phyloP scores from a whole-genome alignment of 352 stramenopile genomes.

The Vaucheria bursata region DNA sequence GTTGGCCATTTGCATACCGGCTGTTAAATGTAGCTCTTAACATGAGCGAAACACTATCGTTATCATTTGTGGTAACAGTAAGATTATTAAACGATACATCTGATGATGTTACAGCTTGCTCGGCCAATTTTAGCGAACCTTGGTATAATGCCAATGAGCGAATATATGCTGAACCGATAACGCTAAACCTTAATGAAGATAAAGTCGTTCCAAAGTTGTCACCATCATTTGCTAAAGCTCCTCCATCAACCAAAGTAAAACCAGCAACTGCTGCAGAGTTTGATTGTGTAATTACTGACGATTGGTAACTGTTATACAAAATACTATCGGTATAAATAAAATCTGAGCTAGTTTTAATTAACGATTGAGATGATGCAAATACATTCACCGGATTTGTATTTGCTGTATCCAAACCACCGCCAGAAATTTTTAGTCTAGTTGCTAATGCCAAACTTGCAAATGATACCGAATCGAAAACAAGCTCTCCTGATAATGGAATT shows the following conservation, averaged over 20 bases:
- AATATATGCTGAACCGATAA: slow-evolving; percentile 8
- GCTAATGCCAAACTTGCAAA: slow-evolving; percentile 7
- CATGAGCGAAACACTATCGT: slow-evolving; percentile 6
- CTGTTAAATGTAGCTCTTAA: slow-evolving; percentile 8
- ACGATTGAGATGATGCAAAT: slow-evolving; percentile 8
- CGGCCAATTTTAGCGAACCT: slow-evolving; percentile 5
- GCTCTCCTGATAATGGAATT: slow-evolving; percentile 7
- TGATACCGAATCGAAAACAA: slow-evolving; percentile 8
- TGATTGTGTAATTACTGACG: slow-evolving; percentile 8
- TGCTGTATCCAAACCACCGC: slow-evolving; percentile 4
- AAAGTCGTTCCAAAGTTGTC: slow-evolving; percentile 7
- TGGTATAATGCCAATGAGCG: slow-evolving; percentile 6
- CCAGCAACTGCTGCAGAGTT: slow-evolving; percentile 4
- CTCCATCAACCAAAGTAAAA: slow-evolving; percentile 8
- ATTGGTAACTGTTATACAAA: slow-evolving; percentile 9
- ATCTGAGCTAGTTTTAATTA: slow-evolving; percentile 9
- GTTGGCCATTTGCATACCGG: slow-evolving; percentile 4
- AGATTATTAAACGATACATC: slow-evolving; percentile 9
- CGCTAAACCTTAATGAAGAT: slow-evolving; percentile 8
- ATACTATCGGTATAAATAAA: slow-evolving; percentile 9
- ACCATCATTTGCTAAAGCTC: slow-evolving; percentile 7
- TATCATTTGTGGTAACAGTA: slow-evolving; percentile 8
- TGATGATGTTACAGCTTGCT: slow-evolving; percentile 7
- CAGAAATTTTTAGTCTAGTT: slow-evolving; percentile 9
- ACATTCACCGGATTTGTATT: slow-evolving; percentile 8